Percentiles rank a stretch among this genome's conserved stretches.
phyloP scores from a whole-genome alignment of 139 green algal genomes.

The Eudorina sp. region DNA sequence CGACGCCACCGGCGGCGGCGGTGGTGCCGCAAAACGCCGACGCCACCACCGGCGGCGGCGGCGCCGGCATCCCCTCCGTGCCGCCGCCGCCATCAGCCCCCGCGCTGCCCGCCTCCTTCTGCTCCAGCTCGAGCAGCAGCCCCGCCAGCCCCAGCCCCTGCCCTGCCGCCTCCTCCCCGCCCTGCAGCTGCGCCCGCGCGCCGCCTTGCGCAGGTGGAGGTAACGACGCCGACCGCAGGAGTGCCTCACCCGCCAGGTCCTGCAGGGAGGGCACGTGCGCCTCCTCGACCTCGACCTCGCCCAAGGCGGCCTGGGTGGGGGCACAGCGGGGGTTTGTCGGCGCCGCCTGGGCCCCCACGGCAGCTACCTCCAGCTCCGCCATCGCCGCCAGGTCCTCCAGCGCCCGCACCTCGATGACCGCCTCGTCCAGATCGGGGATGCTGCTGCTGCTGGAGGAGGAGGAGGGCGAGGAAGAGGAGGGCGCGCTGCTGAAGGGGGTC shows the following conservation, averaged over 20 bases:
- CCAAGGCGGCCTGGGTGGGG: no score
- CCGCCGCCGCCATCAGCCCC: no score
- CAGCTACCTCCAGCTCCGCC: no score
- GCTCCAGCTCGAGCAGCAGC: background rate
- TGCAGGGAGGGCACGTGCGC: slow-evolving; percentile 1
- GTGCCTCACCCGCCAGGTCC: background rate
- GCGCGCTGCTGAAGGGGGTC: background rate
- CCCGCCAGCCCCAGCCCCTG: background rate
- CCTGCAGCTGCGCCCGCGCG: background rate
- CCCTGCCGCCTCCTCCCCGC: background rate
- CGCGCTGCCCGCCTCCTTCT: background rate
- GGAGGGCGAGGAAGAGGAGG: no score
- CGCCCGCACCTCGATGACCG: background rate
- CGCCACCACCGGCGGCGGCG: background rate
- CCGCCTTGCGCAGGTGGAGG: no score
- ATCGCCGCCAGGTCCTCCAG: no score
- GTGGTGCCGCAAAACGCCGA: no score
- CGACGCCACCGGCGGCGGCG: background rate
- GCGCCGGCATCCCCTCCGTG: background rate
- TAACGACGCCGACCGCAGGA: no score
- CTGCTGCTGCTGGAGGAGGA: background rate
- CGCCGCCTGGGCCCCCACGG: no score
- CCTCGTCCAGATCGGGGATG: background rate
- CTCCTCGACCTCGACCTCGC: background rate
- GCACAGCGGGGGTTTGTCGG: no score